These are phyloP conservation scores for Gigaspora rosea DNA, from an alignment of 192 early-diverging fungal species.

Conservation along the genomic window DNA sequence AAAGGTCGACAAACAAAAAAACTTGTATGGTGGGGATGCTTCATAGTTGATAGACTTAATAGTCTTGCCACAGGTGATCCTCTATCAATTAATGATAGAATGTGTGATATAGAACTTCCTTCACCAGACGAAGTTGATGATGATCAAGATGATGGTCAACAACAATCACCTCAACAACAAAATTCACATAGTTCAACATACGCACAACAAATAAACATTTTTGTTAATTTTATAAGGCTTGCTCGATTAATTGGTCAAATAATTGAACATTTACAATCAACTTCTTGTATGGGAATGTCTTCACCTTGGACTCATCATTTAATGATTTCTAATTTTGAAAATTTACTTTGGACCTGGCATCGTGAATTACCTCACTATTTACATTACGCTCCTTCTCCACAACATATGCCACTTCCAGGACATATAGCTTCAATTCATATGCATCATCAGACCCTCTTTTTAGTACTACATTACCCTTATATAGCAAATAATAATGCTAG, in stretches of 20 bases:
- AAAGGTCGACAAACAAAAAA: conserved; percentile 31
- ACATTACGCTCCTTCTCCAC: conserved; percentile 34
- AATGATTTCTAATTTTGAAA: conserved; percentile 45
- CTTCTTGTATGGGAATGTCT: background rate
- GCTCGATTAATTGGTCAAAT: conserved; percentile 50
- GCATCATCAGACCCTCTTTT: conserved; percentile 17
- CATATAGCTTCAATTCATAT: conserved; percentile 23
- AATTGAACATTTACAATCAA: conserved; percentile 45
- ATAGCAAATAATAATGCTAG: background rate
- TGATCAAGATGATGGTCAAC: conserved; percentile 10
- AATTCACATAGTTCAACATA: background rate
- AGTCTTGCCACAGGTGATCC: conserved; percentile 54
- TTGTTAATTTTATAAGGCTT: conserved; percentile 51
- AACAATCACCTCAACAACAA: conserved; percentile 23
- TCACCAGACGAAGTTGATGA: conserved; percentile 26
- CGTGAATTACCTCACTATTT: conserved; percentile 47
- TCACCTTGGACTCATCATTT: conserved; percentile 40
- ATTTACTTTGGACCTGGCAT: conserved; percentile 43
- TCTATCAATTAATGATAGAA: conserved; percentile 43
- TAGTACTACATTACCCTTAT: conserved; percentile 30
- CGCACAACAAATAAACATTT: conserved; percentile 31
- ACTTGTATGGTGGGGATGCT: conserved; percentile 31
- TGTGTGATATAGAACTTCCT: conserved; percentile 31
- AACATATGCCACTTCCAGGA: conserved; percentile 11
- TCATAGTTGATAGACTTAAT: conserved; percentile 19